Conservation (phyloP, 1,139 yeast genomes). For the Hemisphaericaspora xylofermentans region DNA sequence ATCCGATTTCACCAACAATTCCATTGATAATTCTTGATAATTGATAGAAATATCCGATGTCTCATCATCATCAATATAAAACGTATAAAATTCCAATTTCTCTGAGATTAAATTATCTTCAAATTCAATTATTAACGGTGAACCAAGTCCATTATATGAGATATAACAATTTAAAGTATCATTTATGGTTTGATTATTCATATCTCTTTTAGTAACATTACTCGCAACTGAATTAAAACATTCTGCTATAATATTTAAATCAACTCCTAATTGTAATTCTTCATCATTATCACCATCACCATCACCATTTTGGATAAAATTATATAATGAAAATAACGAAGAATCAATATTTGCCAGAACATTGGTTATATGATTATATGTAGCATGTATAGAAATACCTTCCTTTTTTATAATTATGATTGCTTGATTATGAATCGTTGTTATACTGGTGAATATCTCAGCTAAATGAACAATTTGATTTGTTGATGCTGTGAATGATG, state of each 20-base stretch:
- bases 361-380: conserved; percentile 39
- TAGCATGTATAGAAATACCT: conserved; percentile 38
- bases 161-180: conserved; percentile 30
- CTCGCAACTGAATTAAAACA: conserved; percentile 29
- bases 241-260: conserved; percentile 34
- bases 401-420: conserved; percentile 32
- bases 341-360: conserved; percentile 38
- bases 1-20: conserved; percentile 66
- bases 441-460: conserved; percentile 35
- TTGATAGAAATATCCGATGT: conserved; percentile 29
- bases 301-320: conserved; percentile 18
- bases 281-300: conserved; percentile 10
- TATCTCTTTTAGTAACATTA: conserved; percentile 4
- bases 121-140: conserved; percentile 67
- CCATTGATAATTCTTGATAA: conserved; percentile 49
- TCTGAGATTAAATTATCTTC: conserved; percentile 72
- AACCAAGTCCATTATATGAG: conserved; percentile 55
- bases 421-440: conserved; percentile 36
- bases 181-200: conserved; percentile 14
- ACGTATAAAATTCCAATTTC: conserved; percentile 67
- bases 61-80: conserved; percentile 37
- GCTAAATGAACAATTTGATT: conserved; percentile 39
- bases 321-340: conserved; percentile 33
- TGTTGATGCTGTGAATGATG: conserved; percentile 37
- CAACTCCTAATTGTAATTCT: conserved; percentile 39